Evolutionary conservation across 306 rosid genomes (phyloP), one percentile per base, ranked within the genome.

Genomic region (Hippophae gyantsensis): DNA sequence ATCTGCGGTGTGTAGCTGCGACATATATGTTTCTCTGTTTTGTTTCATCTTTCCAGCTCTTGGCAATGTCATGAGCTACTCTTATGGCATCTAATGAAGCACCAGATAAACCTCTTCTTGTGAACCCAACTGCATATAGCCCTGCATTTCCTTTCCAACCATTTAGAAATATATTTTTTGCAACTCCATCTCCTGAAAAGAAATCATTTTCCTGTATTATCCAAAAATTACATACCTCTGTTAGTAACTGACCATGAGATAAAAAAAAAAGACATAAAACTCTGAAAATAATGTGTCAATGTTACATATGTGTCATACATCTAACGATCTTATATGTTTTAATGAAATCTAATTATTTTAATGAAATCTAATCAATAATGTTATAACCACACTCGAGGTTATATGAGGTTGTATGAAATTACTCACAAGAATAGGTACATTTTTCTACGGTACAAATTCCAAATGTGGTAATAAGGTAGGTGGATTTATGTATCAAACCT

Each of bases 141-240:
- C 96, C 95, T 44, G 55, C 81, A 25, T 83, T 92, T 12, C 95
- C 93, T 73, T 87, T 92, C 98, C 96, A 92, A 7, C 95, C 93
- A 79, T 85, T 85, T 64, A 93, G 98, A 55, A 92, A 87, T 75
- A 85, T 80, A 48, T 84, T 69, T 64, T 63, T 92, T 9, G 95
- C 95, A 42, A 79, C 67, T 60, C 98, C 95, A 65, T 92, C 95
- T 8, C 72, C 56, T 6, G 93, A 78, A 76, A 92, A 92, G 60
- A 85, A 77, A 0, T 85, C 96, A 58, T 82, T 83, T 42, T 85
- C 96, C 98, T 92, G 78, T 48, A 8, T 60, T 75, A 4, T 11
- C 56, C 42, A 58, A 68, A 62, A 50, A 73, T 60, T 9, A 23
- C 64, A 44, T 60, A 52, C 13, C n/a, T 44, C 1, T 47, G 70